phyloP scores from a whole-genome alignment of 305 asterid species.

The Nicotiana rustica region DNA sequence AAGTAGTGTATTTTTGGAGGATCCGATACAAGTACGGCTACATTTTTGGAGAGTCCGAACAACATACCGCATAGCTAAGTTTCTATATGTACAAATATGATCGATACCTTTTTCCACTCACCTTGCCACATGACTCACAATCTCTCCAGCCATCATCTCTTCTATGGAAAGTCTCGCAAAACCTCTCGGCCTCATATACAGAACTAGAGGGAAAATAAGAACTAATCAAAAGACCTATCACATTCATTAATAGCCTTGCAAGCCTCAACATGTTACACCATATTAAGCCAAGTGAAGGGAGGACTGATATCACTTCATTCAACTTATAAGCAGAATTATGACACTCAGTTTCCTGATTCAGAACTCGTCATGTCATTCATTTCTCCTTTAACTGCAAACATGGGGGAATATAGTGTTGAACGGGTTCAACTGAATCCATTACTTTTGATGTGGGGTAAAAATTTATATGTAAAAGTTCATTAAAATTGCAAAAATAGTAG shows the following conservation, averaged over 20 bases:
- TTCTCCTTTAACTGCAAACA: neutral
- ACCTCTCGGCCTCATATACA: constrained; percentile 66
- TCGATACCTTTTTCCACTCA: constrained; percentile 41
- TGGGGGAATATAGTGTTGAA: too few relatives aligned
- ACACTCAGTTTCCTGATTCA: neutral
- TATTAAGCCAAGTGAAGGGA: neutral
- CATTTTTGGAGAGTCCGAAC: too few relatives aligned
- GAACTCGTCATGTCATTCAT: neutral
- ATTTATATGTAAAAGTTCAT: too few relatives aligned
- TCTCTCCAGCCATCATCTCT: constrained; percentile 83
- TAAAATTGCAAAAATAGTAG: too few relatives aligned
- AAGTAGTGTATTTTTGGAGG: too few relatives aligned
- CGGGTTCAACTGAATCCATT: too few relatives aligned
- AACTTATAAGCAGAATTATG: neutral
- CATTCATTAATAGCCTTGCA: neutral
- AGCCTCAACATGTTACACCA: constrained; percentile 26
- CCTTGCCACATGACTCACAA: constrained; percentile 87
- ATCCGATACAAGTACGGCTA: too few relatives aligned
- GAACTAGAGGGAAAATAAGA: constrained; percentile 53
- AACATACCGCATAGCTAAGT: neutral
- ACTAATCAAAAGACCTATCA: constrained; percentile 5
- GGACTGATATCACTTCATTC: neutral
- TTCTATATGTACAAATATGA: neutral
- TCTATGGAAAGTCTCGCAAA: constrained; percentile 82
- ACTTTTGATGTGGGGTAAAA: too few relatives aligned